Conservation (phyloP, 176 grass and related monocot genomes). For the Aechmea fasciata region DNA sequence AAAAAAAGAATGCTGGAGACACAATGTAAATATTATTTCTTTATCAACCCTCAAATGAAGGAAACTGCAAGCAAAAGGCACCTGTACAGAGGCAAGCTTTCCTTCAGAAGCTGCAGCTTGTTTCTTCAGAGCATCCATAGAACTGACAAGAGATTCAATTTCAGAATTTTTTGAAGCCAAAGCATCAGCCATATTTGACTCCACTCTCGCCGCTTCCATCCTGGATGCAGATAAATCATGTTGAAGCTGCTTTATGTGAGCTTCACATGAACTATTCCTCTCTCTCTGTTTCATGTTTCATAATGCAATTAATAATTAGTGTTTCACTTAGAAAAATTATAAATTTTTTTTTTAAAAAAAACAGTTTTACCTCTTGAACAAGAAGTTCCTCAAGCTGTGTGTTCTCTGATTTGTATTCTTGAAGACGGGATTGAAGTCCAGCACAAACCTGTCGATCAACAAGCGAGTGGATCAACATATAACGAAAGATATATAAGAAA, state of each 20-base stretch:
- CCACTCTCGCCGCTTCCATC: conserved; percentile 70
- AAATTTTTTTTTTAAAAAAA: conserved; percentile 11
- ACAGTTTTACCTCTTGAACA: conserved; percentile 62
- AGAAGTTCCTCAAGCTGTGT: conserved; percentile 95
- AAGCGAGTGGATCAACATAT: conserved; percentile 15
- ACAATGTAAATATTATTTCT: no score
- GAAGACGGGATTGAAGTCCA: conserved; percentile 92
- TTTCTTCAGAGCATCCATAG: conserved; percentile 81
- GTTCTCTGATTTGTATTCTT: conserved; percentile 99
- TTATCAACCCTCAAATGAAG: not conserved
- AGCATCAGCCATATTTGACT: conserved; percentile 98
- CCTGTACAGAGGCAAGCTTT: conserved; percentile 66
- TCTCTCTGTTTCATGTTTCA: conserved; percentile 62
- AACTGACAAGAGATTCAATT: conserved; percentile 72
- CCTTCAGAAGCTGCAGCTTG: conserved; percentile 58
- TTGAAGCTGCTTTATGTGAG: conserved; percentile 71
- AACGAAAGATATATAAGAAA: conserved; percentile 14
- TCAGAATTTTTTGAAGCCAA: conserved; percentile 84
- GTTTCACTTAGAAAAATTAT: not conserved
- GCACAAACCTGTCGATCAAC: conserved; percentile 65
- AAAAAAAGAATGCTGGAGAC: no score
- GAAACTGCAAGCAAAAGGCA: conserved; percentile 26
- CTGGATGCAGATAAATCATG: conserved; percentile 70
- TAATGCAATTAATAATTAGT: conserved; percentile 18
- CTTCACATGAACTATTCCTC: conserved; percentile 67